These are phyloP conservation scores for Glomus cerebriforme DNA, from an alignment of 192 early-diverging fungal species.

Conservation along the genomic window DNA sequence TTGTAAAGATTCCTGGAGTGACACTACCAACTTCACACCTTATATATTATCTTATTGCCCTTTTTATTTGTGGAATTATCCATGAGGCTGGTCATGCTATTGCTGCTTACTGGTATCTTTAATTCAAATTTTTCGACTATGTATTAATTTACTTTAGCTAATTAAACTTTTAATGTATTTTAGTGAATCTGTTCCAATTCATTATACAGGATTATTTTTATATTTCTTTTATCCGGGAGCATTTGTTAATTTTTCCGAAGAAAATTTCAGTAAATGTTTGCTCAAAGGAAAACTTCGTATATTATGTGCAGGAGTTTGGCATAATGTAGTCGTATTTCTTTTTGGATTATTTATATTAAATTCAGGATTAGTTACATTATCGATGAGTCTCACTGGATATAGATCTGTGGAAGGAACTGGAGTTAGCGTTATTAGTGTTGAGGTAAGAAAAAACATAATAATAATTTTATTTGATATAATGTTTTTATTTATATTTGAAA, in stretches of 20 bases:
- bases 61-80: constrained; percentile 63
- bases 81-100: constrained; percentile 79
- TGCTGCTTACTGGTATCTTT: constrained; percentile 63
- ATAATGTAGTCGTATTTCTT: constrained; percentile 61
- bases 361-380: constrained; percentile 47
- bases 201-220: constrained; percentile 66
- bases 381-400: constrained; percentile 53
- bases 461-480: not conserved
- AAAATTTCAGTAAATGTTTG: constrained; percentile 43
- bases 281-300: constrained; percentile 57
- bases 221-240: constrained; percentile 75
- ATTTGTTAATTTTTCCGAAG: constrained; percentile 66
- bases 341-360: constrained; percentile 43
- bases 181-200: constrained; percentile 63
- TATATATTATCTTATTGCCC: constrained; percentile 65
- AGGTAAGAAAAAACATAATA: not conserved
- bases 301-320: constrained; percentile 77
- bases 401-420: constrained; percentile 47
- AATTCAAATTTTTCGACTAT: not conserved
- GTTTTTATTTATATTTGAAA: not conserved
- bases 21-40: constrained; percentile 69
- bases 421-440: constrained; percentile 62
- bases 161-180: not conserved
- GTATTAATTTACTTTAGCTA: not conserved
- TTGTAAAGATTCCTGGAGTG: constrained; percentile 70